These are phyloP conservation scores for Fraxinus baroniana DNA, from an alignment of 305 asterid species.

Conservation along the genomic window DNA sequence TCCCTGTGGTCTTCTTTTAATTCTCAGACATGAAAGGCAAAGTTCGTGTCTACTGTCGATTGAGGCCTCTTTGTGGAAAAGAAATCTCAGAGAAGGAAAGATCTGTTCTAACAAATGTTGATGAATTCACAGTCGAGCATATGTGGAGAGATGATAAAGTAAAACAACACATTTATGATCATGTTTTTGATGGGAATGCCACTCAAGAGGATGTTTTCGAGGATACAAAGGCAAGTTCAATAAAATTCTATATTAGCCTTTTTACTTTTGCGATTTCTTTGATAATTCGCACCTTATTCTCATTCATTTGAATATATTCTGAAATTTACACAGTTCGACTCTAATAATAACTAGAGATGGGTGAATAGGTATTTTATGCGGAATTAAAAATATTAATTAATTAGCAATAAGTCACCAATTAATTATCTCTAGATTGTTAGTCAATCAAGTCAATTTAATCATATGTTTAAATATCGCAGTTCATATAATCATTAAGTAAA, in stretches of 20 bases:
- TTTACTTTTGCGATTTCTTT: not conserved
- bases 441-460: too few relatives aligned
- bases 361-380: too few relatives aligned
- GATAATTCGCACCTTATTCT: conserved; percentile 5
- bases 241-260: not conserved
- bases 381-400: too few relatives aligned
- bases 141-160: conserved; percentile 75
- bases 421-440: too few relatives aligned
- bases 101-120: conserved; percentile 55
- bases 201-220: conserved; percentile 87
- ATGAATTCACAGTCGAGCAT: conserved; percentile 92
- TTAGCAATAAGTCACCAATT: too few relatives aligned
- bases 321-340: too few relatives aligned
- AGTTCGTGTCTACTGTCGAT: conserved; percentile 85
- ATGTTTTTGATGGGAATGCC: conserved; percentile 74
- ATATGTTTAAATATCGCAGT: too few relatives aligned
- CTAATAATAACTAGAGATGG: too few relatives aligned
- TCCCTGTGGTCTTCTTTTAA: conserved; percentile 15
- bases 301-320: conserved; percentile 15
- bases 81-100: conserved; percentile 67
- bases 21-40: conserved; percentile 91
- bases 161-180: conserved; percentile 90
- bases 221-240: conserved; percentile 81
- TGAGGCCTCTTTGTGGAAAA: conserved; percentile 82
- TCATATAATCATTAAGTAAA: too few relatives aligned